phyloP scores from a whole-genome alignment of 2,329 filamentous ascomycete species.

The Colletotrichum trifolii region DNA sequence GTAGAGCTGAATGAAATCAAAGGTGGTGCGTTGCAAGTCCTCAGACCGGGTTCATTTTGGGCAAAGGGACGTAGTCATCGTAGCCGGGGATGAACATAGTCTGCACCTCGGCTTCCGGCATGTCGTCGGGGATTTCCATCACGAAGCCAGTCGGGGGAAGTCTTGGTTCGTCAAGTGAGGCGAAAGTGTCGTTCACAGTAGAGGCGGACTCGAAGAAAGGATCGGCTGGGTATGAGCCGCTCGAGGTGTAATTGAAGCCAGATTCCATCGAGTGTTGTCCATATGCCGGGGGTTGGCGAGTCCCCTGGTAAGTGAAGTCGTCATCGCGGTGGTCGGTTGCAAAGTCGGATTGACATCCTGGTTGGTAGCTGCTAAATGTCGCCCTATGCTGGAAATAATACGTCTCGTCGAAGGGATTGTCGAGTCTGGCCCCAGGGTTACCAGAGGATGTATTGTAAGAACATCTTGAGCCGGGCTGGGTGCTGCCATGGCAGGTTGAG shows the following conservation, averaged over 20 bases:
- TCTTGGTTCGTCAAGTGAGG: conserved; percentile 3
- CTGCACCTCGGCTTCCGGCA: conserved; percentile 31
- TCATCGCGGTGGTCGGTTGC: no score
- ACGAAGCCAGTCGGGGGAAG: conserved; percentile 21
- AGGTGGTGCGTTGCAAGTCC: neutral
- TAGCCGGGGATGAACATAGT: conserved; percentile 32
- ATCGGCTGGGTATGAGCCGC: neutral
- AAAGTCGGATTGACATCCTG: no score
- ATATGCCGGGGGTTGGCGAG: no score
- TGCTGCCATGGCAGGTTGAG: no score
- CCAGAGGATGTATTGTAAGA: no score
- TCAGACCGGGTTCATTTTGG: conserved; percentile 3
- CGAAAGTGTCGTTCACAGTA: neutral
- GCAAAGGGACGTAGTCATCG: conserved; percentile 29
- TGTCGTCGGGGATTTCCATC: conserved; percentile 33
- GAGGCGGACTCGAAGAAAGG: conserved; percentile 6
- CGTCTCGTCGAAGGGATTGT: neutral
- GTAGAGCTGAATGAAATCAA: conserved; percentile 3
- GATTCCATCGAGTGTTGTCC: neutral
- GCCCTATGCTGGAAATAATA: no score
- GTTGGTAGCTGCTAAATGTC: neutral
- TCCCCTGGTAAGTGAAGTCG: no score
- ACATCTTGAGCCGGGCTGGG: no score
- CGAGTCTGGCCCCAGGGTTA: neutral
- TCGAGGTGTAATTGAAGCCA: neutral